Percentiles rank a stretch among this genome's conserved stretches.
These are phyloP conservation scores for Lactarius sanguifluus DNA, from an alignment of 768 basidiomycete genomes.

Conservation along the genomic window DNA sequence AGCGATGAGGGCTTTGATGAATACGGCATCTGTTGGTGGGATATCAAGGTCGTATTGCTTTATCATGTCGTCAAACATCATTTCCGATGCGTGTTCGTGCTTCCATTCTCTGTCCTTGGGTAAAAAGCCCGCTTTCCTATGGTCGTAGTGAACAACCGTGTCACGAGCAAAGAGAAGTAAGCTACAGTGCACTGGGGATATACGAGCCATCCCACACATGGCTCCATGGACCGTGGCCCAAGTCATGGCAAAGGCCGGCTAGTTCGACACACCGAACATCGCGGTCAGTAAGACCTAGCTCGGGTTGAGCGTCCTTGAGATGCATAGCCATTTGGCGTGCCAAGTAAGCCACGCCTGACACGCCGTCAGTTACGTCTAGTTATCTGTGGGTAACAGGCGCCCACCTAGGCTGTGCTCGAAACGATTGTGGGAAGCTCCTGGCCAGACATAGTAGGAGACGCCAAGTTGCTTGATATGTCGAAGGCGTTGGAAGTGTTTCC, in stretches of 20 bases:
- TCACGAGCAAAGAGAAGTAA: conserved; percentile 12
- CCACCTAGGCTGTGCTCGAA: conserved; percentile 84
- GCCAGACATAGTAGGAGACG: conserved; percentile 72
- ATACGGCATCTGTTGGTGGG: conserved; percentile 46
- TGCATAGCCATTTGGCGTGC: conserved; percentile 62
- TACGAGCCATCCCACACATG: conserved; percentile 80
- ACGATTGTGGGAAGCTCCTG: conserved; percentile 74
- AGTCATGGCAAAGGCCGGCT: conserved; percentile 81
- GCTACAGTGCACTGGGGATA: conserved; percentile 66
- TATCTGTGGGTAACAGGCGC: conserved; percentile 8
- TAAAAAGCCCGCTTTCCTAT: conserved; percentile 14
- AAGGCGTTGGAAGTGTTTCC: conserved; percentile 75
- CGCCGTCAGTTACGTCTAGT: conserved; percentile 9
- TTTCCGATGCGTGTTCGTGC: conserved; percentile 77
- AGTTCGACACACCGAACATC: conserved; percentile 77
- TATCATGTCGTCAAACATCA: conserved; percentile 77
- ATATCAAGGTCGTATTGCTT: conserved; percentile 54
- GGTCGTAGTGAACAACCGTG: neutral
- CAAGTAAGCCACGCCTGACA: conserved; percentile 74
- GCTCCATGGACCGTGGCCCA: conserved; percentile 84
- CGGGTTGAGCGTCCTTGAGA: conserved; percentile 56
- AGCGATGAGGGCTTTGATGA: conserved; percentile 78
- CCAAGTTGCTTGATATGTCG: conserved; percentile 80
- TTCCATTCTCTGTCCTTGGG: conserved; percentile 53
- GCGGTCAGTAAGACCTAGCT: conserved; percentile 63